Percentiles rank a stretch among this genome's conserved stretches.
phyloP scores from a whole-genome alignment of 257 asterid species.

The Nicotiana sylvestris region DNA sequence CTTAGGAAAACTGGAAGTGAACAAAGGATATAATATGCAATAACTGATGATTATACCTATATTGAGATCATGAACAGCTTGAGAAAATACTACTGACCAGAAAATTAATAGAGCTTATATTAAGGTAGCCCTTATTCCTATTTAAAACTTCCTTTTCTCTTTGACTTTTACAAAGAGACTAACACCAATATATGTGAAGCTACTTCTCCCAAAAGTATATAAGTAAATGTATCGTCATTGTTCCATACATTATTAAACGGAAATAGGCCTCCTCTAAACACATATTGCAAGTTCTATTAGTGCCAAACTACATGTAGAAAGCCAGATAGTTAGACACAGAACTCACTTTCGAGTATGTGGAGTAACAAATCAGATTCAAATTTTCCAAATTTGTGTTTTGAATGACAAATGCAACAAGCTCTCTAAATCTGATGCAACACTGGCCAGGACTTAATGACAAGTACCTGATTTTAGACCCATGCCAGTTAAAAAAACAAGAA shows the following conservation, averaged over 20 bases:
- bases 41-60: not conserved
- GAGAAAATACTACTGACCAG: not conserved
- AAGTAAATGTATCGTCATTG: not conserved
- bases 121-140: not conserved
- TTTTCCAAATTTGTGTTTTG: not conserved
- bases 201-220: slow-evolving; percentile 7
- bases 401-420: slow-evolving; percentile 1
- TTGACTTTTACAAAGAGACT: not conserved
- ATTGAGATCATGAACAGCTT: not conserved
- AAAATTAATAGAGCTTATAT: not conserved
- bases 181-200: not conserved
- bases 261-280: not conserved
- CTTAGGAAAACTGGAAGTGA: not conserved
- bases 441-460: not conserved
- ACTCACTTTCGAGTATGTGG: not conserved
- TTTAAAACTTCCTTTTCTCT: not conserved
- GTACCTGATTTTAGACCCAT: not conserved
- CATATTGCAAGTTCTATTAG: not conserved
- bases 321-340: not conserved
- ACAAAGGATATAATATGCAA: not conserved
- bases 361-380: not conserved
- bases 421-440: not conserved
- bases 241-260: not conserved
- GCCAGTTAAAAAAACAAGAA: not conserved
- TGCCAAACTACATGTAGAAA: not conserved